Percentiles rank a stretch among this genome's conserved stretches.
Evolutionary conservation across 148 eudicot genomes (phyloP).

Genomic region (Beta vulgaris): DNA sequence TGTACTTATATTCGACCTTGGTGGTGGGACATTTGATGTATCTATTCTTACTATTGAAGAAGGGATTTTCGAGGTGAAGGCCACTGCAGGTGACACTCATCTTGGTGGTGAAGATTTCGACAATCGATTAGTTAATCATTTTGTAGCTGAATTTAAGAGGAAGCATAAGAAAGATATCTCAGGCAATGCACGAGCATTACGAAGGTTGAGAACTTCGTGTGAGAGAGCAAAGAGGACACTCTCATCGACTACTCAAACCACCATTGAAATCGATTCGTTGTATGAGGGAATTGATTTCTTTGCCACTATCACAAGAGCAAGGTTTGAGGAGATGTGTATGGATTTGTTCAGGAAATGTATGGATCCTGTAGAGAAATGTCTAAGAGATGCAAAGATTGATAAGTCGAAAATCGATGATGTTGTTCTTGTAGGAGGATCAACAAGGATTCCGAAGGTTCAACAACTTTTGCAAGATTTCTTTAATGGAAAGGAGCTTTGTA

Average conservation of each 20-base stretch:
- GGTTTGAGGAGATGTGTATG: conserved; percentile 27
- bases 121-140: conserved; percentile 21
- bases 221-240: conserved; percentile 27
- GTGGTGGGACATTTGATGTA: conserved; percentile 26
- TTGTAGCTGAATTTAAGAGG: conserved; percentile 26
- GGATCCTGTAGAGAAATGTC: conserved; percentile 28
- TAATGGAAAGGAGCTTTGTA: conserved; percentile 27
- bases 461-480: conserved; percentile 25
- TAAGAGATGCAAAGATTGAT: conserved; percentile 23
- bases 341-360: conserved; percentile 30
- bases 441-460: conserved; percentile 25
- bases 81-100: conserved; percentile 27
- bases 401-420: conserved; percentile 13
- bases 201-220: conserved; percentile 24
- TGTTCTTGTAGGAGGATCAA: conserved; percentile 23
- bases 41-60: conserved; percentile 22
- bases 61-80: conserved; percentile 25
- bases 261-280: conserved; percentile 25
- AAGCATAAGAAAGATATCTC: conserved; percentile 26
- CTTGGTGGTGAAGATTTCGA: conserved; percentile 28
- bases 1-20: conserved; percentile 24
- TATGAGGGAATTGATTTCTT: conserved; percentile 28
- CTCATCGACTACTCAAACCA: conserved; percentile 22
- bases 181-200: conserved; percentile 11
- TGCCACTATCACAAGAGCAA: conserved; percentile 21